Percentiles rank a stretch among this genome's conserved stretches.
Conservation (phyloP, 2,329 filamentous ascomycete genomes). For the Ceratocystis variospora region DNA sequence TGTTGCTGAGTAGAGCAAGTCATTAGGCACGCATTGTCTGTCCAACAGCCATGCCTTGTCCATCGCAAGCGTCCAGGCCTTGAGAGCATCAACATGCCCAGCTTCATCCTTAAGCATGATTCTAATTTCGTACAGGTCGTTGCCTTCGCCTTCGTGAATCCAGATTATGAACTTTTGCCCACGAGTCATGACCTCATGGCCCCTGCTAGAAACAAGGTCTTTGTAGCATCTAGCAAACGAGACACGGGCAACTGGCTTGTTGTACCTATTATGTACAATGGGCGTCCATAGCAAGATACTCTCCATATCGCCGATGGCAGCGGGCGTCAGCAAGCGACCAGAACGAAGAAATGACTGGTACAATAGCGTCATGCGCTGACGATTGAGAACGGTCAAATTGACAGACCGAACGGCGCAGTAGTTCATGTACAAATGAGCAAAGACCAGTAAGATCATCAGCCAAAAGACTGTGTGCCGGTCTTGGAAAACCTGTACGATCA, state of each 20-base stretch:
- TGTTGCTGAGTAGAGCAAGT: not conserved
- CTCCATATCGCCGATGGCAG: constrained; percentile 50
- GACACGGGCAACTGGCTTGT: constrained; percentile 26
- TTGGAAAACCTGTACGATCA: constrained; percentile 65
- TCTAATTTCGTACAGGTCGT: constrained; percentile 24
- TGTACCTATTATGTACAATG: constrained; percentile 24
- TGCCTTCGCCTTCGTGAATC: constrained; percentile 11
- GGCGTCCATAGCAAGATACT: constrained; percentile 42
- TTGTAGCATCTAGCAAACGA: constrained; percentile 33
- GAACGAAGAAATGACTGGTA: constrained; percentile 45
- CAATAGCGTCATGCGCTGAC: constrained; percentile 71
- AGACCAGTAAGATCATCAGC: constrained; percentile 56
- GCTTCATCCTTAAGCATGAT: constrained; percentile 28
- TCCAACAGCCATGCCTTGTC: constrained; percentile 28
- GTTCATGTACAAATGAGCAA: constrained; percentile 70
- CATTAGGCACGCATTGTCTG: not conserved
- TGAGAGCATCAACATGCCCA: constrained; percentile 24
- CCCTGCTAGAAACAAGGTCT: constrained; percentile 25
- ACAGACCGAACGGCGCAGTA: constrained; percentile 75
- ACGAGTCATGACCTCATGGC: constrained; percentile 25
- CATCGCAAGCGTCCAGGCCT: constrained; percentile 29
- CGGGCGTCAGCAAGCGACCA: constrained; percentile 45
- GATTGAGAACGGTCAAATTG: constrained; percentile 69
- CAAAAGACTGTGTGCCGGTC: constrained; percentile 59
- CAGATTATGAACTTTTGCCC: constrained; percentile 14